A percentile compares a stretch with the other conserved stretches of the same genome.
These are phyloP conservation scores for Smallanthus sonchifolius DNA, from an alignment of 129 eudicot genomes.

Conservation along the genomic window DNA sequence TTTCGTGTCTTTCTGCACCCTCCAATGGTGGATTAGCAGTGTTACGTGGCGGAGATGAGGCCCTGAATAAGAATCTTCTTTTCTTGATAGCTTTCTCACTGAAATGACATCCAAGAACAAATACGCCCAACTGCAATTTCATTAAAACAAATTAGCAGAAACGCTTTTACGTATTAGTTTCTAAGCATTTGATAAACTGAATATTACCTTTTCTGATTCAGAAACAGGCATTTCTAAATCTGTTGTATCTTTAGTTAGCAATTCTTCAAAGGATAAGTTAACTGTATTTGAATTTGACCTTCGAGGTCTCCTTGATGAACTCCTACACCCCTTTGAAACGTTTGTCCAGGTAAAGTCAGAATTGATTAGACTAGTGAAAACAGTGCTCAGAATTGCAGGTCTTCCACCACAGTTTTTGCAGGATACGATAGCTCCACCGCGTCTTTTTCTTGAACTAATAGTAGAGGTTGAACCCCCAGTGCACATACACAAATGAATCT, in stretches of 20 bases:
- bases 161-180: neutral
- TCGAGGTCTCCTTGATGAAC: constrained; percentile 37
- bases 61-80: neutral
- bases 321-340: constrained; percentile 37
- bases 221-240: constrained; percentile 27
- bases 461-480: constrained; percentile 36
- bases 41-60: neutral
- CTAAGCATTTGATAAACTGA: neutral
- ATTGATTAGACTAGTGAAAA: constrained; percentile 27
- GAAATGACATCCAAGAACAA: neutral
- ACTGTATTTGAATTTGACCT: constrained; percentile 18
- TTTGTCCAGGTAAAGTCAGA: constrained; percentile 33
- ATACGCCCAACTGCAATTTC: constrained; percentile 3
- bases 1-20: neutral
- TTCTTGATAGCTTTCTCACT: constrained; percentile 9
- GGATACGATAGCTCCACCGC: constrained; percentile 16
- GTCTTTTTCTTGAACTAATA: constrained; percentile 32
- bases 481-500: constrained; percentile 37
- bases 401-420: constrained; percentile 34
- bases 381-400: constrained; percentile 29
- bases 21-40: neutral
- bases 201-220: constrained; percentile 35
- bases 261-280: too few relatives aligned
- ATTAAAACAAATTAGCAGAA: neutral
- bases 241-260: too few relatives aligned